These are phyloP conservation scores for Lojkania enalia DNA, from an alignment of 2,329 filamentous ascomycete species.

Conservation along the genomic window DNA sequence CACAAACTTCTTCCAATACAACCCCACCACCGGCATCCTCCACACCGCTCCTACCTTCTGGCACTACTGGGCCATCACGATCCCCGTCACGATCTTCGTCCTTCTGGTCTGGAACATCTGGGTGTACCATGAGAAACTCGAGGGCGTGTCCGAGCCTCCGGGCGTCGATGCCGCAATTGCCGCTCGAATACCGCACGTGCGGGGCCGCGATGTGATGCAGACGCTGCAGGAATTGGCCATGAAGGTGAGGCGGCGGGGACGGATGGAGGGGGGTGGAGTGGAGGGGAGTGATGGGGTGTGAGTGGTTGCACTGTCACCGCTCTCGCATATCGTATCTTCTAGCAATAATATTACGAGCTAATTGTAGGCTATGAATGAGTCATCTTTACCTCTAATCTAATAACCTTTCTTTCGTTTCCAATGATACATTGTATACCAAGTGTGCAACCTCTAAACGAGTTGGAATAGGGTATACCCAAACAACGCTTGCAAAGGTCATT, in stretches of 20 bases:
- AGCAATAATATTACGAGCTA: no score
- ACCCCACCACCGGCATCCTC: background rate
- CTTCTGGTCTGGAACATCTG: constrained; percentile 4
- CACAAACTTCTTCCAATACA: constrained; percentile 16
- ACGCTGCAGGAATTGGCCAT: background rate
- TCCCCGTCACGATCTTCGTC: constrained; percentile 2
- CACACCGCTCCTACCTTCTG: constrained; percentile 7
- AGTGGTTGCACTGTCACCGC: no score
- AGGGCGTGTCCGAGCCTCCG: no score
- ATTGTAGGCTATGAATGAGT: no score
- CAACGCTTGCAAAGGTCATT: background rate
- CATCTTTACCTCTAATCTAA: no score
- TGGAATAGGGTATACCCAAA: background rate
- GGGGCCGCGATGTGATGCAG: background rate
- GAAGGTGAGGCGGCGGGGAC: background rate
- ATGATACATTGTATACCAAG: no score
- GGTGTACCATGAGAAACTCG: background rate
- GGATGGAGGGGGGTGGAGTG: background rate
- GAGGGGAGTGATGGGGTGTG: background rate
- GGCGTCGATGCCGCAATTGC: background rate
- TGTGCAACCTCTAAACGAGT: no score
- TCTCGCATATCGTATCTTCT: no score
- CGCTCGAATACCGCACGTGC: no score
- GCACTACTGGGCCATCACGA: constrained; percentile 11
- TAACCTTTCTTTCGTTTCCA: no score